Evolutionary conservation across 2,329 filamentous ascomycete species (phyloP).

Genomic region (Fusarium multiceps): DNA sequence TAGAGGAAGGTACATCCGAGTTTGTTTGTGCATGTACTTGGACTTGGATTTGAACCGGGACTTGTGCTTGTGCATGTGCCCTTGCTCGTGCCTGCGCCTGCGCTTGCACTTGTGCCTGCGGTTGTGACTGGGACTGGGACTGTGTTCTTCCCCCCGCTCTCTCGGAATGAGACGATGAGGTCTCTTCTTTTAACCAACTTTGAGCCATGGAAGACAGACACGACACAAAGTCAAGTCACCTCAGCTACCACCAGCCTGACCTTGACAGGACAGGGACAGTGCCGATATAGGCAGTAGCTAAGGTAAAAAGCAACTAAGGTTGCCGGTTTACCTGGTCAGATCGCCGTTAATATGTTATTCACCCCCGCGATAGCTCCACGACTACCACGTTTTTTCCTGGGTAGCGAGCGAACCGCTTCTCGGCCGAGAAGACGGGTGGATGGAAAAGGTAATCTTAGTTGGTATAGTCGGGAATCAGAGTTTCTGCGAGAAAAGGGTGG

Average conservation of each 20-base stretch:
- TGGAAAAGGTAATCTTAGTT: conserved; percentile 17
- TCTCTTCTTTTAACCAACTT: conserved; percentile 39
- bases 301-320: neutral
- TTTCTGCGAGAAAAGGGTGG: conserved; percentile 23
- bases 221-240: neutral
- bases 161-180: conserved; percentile 34
- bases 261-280: neutral
- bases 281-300: neutral
- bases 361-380: conserved; percentile 28
- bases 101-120: neutral
- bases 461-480: conserved; percentile 24
- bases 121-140: neutral
- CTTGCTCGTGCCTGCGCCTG: neutral
- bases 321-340: conserved; percentile 25
- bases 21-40: conserved; percentile 2
- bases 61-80: neutral
- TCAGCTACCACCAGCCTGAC: neutral
- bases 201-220: conserved; percentile 30
- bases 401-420: conserved; percentile 15
- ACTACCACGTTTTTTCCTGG: conserved; percentile 14
- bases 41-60: neutral
- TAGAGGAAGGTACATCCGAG: conserved; percentile 15
- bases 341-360: conserved; percentile 11
- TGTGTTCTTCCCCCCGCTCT: conserved; percentile 23
- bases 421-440: conserved; percentile 35